Conservation (phyloP, 768 basidiomycete species). For the Naematelia aurantialba region DNA sequence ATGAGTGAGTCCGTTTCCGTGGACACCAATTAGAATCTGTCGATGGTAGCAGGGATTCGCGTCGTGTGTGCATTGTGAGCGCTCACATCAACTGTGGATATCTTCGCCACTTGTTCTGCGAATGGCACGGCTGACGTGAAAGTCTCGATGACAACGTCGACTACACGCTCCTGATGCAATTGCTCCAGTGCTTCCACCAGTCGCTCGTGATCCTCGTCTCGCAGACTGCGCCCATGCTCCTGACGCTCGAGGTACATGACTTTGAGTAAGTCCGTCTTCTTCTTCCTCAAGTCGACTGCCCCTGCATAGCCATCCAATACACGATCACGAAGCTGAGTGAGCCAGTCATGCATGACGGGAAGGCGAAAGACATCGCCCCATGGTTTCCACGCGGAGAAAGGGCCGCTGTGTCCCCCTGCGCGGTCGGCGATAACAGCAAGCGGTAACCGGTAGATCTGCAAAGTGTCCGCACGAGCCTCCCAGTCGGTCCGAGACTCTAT, state of each 20-base stretch:
- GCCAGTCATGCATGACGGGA: constrained; percentile 26
- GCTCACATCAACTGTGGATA: constrained; percentile 31
- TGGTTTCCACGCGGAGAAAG: constrained; percentile 26
- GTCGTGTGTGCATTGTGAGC: background rate
- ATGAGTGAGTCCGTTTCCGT: constrained; percentile 40
- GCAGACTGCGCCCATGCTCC: constrained; percentile 20
- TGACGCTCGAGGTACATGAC: constrained; percentile 38
- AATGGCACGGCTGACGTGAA: constrained; percentile 6
- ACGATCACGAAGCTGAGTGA: constrained; percentile 22
- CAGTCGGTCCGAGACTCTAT: constrained; percentile 22
- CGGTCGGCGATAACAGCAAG: constrained; percentile 27
- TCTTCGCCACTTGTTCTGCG: constrained; percentile 17
- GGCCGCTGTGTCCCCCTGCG: constrained; percentile 28
- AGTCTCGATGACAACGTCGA: constrained; percentile 25
- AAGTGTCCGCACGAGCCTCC: constrained; percentile 20
- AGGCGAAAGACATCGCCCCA: constrained; percentile 32
- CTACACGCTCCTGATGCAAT: constrained; percentile 7
- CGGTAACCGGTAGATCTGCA: constrained; percentile 18
- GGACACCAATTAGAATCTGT: constrained; percentile 39
- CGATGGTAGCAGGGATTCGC: no score
- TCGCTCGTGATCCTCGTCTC: constrained; percentile 13
- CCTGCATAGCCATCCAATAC: constrained; percentile 28
- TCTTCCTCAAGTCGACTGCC: constrained; percentile 12
- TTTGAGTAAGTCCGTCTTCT: constrained; percentile 11
- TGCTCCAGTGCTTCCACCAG: constrained; percentile 19